Conservation (phyloP, 2,329 filamentous ascomycete species). For the Fusarium agapanthi region DNA sequence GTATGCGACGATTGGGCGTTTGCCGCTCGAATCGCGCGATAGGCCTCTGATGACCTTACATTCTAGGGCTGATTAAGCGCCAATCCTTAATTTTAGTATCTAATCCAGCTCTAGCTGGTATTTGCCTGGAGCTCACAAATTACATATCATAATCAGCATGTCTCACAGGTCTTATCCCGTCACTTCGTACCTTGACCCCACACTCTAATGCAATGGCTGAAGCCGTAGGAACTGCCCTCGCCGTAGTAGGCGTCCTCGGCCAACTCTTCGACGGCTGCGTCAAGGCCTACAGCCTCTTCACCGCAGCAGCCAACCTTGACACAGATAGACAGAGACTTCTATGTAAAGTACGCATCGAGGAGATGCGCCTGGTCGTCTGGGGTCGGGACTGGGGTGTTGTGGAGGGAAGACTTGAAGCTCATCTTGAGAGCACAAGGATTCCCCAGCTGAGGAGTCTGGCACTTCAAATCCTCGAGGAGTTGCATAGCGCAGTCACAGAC, state of each 20-base stretch:
- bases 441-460: conserved; percentile 52
- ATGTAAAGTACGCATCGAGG: conserved; percentile 60
- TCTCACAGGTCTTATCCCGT: not conserved
- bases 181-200: not conserved
- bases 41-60: not conserved
- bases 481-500: conserved; percentile 56
- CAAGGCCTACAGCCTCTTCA: conserved; percentile 57
- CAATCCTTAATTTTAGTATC: not conserved
- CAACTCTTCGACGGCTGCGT: conserved; percentile 59
- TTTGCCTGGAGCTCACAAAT: not conserved
- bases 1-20: not conserved
- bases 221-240: conserved; percentile 53
- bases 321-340: conserved; percentile 54
- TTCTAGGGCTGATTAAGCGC: conserved; percentile 20
- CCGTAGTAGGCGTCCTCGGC: conserved; percentile 55
- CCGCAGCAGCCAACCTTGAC: conserved; percentile 53
- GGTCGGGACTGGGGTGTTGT: conserved; percentile 58
- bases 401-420: conserved; percentile 55
- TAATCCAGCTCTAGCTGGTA: not conserved
- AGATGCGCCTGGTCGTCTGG: conserved; percentile 59
- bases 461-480: conserved; percentile 53
- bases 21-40: not conserved
- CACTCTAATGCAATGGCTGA: conserved; percentile 45
- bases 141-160: not conserved
- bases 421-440: conserved; percentile 50